Percentiles rank a stretch among this genome's conserved stretches.
Evolutionary conservation across 345 rosid species (phyloP).

Genomic region (Raphanus sativus): DNA sequence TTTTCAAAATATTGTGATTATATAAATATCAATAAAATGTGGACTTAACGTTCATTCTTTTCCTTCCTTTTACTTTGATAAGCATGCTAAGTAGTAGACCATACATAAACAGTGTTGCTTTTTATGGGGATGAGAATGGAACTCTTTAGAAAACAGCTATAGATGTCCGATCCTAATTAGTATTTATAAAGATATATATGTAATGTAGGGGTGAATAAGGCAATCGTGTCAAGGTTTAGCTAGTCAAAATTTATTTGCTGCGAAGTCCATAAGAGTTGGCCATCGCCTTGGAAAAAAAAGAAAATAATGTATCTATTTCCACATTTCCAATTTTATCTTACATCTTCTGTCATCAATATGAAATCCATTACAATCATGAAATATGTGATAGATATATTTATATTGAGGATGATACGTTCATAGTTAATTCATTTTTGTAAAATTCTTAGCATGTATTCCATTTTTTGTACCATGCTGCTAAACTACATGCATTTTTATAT

Average conservation of each 20-base stretch:
- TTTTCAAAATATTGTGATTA: neutral
- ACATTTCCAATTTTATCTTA: conserved; percentile 16
- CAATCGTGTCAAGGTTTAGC: conserved; percentile 11
- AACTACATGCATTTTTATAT: neutral
- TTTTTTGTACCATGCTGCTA: neutral
- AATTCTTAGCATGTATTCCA: conserved; percentile 3
- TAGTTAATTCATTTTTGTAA: neutral
- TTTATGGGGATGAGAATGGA: conserved; percentile 20
- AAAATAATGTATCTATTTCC: no score
- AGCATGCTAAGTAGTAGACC: conserved; percentile 42
- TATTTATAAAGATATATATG: neutral
- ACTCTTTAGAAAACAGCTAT: conserved; percentile 28
- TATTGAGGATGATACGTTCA: neutral
- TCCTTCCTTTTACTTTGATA: conserved; percentile 23
- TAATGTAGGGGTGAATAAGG: conserved; percentile 10
- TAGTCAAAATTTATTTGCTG: conserved; percentile 2
- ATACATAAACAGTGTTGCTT: conserved; percentile 33
- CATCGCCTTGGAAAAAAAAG: conserved; percentile 21
- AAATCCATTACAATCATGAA: conserved; percentile 23
- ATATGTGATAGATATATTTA: neutral
- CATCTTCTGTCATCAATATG: conserved; percentile 16
- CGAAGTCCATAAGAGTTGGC: conserved; percentile 37
- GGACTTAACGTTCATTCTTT: conserved; percentile 15
- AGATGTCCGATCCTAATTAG: conserved; percentile 6
- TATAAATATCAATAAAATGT: neutral